phyloP scores from a whole-genome alignment of 2,329 filamentous ascomycete genomes.

The Aspergillus oerlinghausenensis region DNA sequence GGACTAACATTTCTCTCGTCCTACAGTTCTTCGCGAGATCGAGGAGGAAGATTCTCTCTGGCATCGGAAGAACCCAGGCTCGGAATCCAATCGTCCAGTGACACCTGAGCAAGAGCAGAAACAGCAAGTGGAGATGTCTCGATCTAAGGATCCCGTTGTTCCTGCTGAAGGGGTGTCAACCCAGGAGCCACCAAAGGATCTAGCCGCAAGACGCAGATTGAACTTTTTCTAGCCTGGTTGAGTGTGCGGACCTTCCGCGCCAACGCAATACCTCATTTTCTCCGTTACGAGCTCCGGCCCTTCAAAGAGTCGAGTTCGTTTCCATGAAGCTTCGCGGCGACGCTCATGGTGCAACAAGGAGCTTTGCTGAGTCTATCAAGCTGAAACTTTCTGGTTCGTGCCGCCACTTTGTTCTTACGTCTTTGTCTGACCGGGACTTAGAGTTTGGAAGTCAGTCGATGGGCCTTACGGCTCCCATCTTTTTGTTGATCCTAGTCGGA shows the following conservation, averaged over 20 bases:
- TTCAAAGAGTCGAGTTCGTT: background rate
- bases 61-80: slow-evolving; percentile 24
- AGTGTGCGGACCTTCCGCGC: background rate
- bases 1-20: slow-evolving; percentile 4
- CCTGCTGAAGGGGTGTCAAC: slow-evolving; percentile 7
- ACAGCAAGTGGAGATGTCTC: slow-evolving; percentile 2
- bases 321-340: background rate
- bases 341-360: background rate
- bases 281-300: background rate
- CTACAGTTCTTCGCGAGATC: slow-evolving; percentile 36
- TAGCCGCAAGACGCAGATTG: slow-evolving; percentile 18
- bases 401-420: background rate
- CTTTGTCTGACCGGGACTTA: background rate
- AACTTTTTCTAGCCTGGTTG: slow-evolving; percentile 26
- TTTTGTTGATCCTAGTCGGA: background rate
- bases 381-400: background rate
- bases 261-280: background rate
- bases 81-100: slow-evolving; percentile 6
- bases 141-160: slow-evolving; percentile 15
- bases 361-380: background rate
- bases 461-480: background rate
- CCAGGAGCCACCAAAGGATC: slow-evolving; percentile 12
- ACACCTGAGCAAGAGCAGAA: slow-evolving; percentile 8
- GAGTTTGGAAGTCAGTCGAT: background rate
- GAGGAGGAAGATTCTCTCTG: slow-evolving; percentile 37